Base-by-base conservation (phyloP, 2,329 filamentous ascomycete genomes). In the Aphanoascus verrucosus region DNA sequence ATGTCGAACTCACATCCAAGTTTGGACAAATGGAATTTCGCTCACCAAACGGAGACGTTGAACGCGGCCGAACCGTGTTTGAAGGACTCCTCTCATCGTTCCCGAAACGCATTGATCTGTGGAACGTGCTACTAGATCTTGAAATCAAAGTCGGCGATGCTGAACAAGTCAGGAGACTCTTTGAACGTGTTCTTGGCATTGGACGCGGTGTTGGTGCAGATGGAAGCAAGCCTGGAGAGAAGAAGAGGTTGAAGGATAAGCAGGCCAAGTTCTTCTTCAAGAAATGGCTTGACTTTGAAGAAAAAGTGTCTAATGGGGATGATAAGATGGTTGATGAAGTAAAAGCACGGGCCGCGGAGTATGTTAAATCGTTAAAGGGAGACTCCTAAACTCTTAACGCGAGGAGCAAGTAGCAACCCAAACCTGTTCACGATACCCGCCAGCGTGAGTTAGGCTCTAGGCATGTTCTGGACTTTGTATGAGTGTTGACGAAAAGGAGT, bases 1-100 rank as follows among this genome's bases (percentile, higher is more conserved):
- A 88, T 68, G 77, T 88, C 38, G 80, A 82, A 56, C 78, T 94
- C 0, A 88, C 91, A 53, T 81, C 85, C 62, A 90, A 91, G 61
- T 96, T 98, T 66, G 93, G 86, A 0, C 85, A 87, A 15, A 80
- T 98, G 19, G 93, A 98, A 70, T 98, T 94, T 78, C 85, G 83
- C 59, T 91, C 86, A 9, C 70, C 81, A 6, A 81, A 85, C 62
- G 90, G 90, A 52, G 87, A 94, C 62, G 76, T 88, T 2, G 94
- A 98, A 72, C 86, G 88, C 55, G 93, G 93, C 8, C 85, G 94
- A 15, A 98, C 94, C 23, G 84, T 97, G 65, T 97, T 97, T 63
- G 91, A 96, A 69, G 86, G 85, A 38, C 77, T 98, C 7, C 77
- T 98, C 6, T 80, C 82, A 35, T 84, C 85, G 3, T 95, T 85